phyloP scores from a whole-genome alignment of 352 stramenopile genomes.

The Phytophthora pini region DNA sequence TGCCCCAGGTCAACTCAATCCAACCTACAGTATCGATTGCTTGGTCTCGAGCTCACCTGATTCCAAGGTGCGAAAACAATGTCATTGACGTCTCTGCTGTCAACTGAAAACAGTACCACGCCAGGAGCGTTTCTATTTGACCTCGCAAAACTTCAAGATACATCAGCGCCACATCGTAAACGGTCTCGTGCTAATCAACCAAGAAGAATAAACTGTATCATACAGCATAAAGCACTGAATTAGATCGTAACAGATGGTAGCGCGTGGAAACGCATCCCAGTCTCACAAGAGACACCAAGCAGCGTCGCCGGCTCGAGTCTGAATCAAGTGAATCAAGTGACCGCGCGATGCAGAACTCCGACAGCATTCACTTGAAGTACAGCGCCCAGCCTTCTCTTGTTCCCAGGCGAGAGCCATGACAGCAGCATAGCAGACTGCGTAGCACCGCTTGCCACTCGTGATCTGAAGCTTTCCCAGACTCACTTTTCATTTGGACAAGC shows the following conservation, averaged over 20 bases:
- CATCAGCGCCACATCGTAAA: background rate
- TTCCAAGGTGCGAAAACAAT: too few relatives aligned
- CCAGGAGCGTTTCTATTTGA: background rate
- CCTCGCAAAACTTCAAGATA: background rate
- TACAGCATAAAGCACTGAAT: too few relatives aligned
- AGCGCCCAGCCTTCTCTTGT: background rate
- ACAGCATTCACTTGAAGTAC: background rate
- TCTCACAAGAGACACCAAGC: background rate
- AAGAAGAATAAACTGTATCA: too few relatives aligned
- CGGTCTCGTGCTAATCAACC: too few relatives aligned
- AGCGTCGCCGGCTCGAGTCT: background rate
- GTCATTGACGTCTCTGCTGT: too few relatives aligned
- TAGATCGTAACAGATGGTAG: background rate
- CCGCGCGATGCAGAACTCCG: background rate
- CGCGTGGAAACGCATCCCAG: background rate
- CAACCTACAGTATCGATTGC: too few relatives aligned
- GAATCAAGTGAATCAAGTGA: slow-evolving; percentile 4
- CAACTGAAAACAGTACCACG: background rate
- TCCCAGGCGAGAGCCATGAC: background rate
- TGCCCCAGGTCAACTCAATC: too few relatives aligned
- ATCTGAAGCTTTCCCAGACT: background rate
- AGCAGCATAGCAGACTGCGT: background rate
- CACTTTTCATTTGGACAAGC: slow-evolving; percentile 32
- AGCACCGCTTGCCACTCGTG: background rate
- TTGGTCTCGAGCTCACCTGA: too few relatives aligned